Conservation (phyloP, 73 alveolate genomes). For the Breviolum minutum region DNA sequence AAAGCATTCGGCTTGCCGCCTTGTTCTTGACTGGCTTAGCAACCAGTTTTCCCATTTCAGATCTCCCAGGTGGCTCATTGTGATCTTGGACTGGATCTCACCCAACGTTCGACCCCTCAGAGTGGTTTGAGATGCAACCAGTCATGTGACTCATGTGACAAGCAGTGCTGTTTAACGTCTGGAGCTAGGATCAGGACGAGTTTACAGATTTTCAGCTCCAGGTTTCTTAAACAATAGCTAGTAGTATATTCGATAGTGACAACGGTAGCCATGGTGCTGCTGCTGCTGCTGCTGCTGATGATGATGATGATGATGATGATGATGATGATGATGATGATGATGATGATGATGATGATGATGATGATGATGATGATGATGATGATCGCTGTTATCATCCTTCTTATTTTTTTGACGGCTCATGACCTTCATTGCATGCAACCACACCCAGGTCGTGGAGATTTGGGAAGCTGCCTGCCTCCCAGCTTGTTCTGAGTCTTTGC, state of each 20-base stretch:
- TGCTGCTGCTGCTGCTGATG: too few species aligned
- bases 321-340: constrained; percentile 22
- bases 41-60: too few species aligned
- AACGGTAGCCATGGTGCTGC: too few species aligned
- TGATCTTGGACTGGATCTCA: constrained; percentile 56
- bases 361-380: not conserved
- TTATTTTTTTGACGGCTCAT: not conserved
- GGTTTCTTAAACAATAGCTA: too few species aligned
- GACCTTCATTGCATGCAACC: not conserved
- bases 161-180: too few species aligned
- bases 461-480: constrained; percentile 66
- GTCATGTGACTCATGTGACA: not conserved
- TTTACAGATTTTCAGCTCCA: too few species aligned
- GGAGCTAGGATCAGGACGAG: too few species aligned
- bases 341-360: not conserved
- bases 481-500: not conserved
- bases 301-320: not conserved
- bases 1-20: not conserved
- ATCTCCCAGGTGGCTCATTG: constrained; percentile 60
- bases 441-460: constrained; percentile 73
- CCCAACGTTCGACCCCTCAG: constrained; percentile 26
- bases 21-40: too few species aligned
- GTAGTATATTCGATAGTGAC: too few species aligned
- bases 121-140: not conserved
- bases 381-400: not conserved